Base-by-base conservation (phyloP, 2,329 filamentous ascomycete genomes). In the Xylariaceae sp. region DNA sequence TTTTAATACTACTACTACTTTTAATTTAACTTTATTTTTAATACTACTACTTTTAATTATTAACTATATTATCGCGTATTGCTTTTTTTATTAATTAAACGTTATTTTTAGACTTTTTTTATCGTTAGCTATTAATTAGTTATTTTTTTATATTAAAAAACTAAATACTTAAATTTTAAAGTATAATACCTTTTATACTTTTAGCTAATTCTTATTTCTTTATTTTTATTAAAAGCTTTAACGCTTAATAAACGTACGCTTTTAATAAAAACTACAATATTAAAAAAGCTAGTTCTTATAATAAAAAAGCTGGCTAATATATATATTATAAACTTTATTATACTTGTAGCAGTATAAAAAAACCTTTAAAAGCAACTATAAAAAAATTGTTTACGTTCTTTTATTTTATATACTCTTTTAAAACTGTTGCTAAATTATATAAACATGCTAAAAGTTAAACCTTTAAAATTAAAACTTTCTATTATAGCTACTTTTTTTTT, bases 171-270 rank as follows among this genome's bases (percentile, higher is more conserved):
- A 31, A 31, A 31, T 40, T 40, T 17, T 9, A 31, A 31, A 31
- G 28, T 12, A 6, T 31, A 31, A 12, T 12, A n/a, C 28, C 12
- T 31, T 31, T 7, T 31, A 7, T 31, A 31, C 28, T 31, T 31
- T 12, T 31, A 7, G 28, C 12, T 31, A 31, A 12, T 12, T 6
- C 28, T 31, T 31, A 31, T 31, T 31, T 17, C 9, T 1, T 9
- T 39, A 50, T n/a, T 50, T 50, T 50, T 48, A 37, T 26, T 11
- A 26, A 16, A 17, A 48, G 45, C 21, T 48, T 48, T 36, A 17
- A 17, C 9, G 31, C 14, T 26, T 48, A 48, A 6, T 8, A 48
- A 48, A 12, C 4, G 8, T 48, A 36, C 16, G 33, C n/a, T 36
- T n/a, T 36, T 36, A n/a, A 6, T 16, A 9, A 36, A n/a, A 36